Conservation (phyloP, 2,329 filamentous ascomycete species). For the Penicillium sp. region DNA sequence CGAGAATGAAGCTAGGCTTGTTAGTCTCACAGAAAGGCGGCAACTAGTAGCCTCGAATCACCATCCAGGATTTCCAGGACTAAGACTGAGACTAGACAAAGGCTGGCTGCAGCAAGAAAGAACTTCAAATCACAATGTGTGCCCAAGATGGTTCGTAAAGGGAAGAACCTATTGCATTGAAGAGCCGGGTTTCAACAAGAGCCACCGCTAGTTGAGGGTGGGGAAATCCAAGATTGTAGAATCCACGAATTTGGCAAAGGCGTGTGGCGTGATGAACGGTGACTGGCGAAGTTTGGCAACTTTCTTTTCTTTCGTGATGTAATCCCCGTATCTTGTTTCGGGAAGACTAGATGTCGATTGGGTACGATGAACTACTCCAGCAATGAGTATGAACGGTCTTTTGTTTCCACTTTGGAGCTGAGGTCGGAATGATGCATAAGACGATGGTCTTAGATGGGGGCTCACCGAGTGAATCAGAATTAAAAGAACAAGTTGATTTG, state of each 20-base stretch:
- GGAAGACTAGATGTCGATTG: conserved; percentile 33
- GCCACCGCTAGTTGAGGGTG: conserved; percentile 14
- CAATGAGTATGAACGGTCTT: conserved; percentile 38
- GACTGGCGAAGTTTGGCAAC: conserved; percentile 27
- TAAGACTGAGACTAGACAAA: conserved; percentile 26
- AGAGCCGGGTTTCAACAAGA: not conserved
- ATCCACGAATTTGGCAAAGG: conserved; percentile 4
- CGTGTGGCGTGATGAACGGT: not conserved
- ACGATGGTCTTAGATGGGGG: conserved; percentile 8
- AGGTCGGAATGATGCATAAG: conserved; percentile 32
- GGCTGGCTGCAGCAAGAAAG: conserved; percentile 32
- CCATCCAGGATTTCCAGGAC: conserved; percentile 31
- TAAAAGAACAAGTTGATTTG: conserved; percentile 17
- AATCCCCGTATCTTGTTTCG: conserved; percentile 22
- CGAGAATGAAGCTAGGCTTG: conserved; percentile 32
- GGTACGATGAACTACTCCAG: conserved; percentile 38
- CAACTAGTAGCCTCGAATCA: conserved; percentile 36
- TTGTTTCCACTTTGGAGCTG: conserved; percentile 1
- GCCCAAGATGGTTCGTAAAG: conserved; percentile 20
- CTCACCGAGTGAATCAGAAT: conserved; percentile 24
- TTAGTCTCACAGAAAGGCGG: conserved; percentile 33
- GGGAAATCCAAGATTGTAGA: conserved; percentile 4
- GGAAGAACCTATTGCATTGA: conserved; percentile 19
- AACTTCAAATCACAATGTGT: conserved; percentile 23
- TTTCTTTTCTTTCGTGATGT: conserved; percentile 19